Conservation (phyloP, 148 eudicot genomes). For the Gaultheria prostrata region DNA sequence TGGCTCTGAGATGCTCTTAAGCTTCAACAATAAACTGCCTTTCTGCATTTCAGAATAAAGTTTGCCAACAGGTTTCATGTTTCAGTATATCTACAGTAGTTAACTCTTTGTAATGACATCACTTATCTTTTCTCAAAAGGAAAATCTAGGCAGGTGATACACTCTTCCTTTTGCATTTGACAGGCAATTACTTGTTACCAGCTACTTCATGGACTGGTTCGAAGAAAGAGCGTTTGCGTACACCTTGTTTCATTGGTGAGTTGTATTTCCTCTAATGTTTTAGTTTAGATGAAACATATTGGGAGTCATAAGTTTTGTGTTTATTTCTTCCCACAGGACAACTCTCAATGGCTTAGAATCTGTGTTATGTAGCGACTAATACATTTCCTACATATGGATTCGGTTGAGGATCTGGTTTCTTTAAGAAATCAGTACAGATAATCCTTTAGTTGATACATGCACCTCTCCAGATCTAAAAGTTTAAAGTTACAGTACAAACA, state of each 20-base stretch:
- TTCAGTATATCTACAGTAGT: not conserved
- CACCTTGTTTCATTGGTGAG: constrained; percentile 79
- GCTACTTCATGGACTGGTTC: constrained; percentile 78
- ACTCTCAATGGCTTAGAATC: not conserved
- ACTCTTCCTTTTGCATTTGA: constrained; percentile 22
- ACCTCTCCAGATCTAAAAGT: not conserved
- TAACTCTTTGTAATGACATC: not conserved
- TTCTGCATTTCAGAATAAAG: not conserved
- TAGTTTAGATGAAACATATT: not conserved
- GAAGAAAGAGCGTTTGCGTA: constrained; percentile 56
- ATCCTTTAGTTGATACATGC: not conserved
- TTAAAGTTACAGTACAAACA: not conserved
- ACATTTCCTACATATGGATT: not conserved
- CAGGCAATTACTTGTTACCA: constrained; percentile 90
- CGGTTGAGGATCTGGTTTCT: not conserved
- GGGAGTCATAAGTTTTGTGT: not conserved
- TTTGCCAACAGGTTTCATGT: constrained; percentile 9
- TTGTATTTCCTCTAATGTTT: constrained; percentile 10
- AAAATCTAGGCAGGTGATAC: not conserved
- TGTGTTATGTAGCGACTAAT: not conserved
- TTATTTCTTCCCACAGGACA: not conserved
- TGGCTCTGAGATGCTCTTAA: not conserved
- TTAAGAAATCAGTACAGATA: not conserved
- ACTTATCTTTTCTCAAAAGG: not conserved
- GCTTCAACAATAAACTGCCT: not conserved